Evolutionary conservation across 495 filamentous ascomycete genomes (phyloP).

Genomic region (Pyronema domesticum): DNA sequence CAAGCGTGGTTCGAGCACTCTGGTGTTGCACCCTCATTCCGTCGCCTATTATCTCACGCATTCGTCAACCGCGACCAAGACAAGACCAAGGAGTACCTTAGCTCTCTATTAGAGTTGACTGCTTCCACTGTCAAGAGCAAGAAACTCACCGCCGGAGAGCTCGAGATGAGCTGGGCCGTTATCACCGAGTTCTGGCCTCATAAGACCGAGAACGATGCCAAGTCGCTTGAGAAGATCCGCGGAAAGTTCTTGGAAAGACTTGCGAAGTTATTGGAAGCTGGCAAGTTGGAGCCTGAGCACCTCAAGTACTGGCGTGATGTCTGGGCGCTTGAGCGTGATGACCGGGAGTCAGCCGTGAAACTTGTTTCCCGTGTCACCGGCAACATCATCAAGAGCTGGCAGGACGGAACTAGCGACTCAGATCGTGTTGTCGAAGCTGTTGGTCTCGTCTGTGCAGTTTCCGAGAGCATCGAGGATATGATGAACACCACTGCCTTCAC

Average conservation of each 20-base stretch:
- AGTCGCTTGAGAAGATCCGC: not conserved
- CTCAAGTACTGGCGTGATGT: conserved; percentile 13
- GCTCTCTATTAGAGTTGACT: not conserved
- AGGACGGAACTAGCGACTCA: not conserved
- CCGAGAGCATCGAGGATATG: conserved; percentile 8
- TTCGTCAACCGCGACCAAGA: conserved; percentile 3
- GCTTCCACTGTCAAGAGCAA: not conserved
- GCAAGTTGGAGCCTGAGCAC: not conserved
- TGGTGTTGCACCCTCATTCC: not conserved
- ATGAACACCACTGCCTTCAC: conserved; percentile 15
- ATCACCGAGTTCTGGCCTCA: conserved; percentile 18
- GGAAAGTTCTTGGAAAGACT: not conserved
- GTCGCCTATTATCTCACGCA: not conserved
- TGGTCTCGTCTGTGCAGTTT: conserved; percentile 12
- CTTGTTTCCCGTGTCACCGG: not conserved
- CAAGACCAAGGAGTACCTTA: conserved; percentile 1
- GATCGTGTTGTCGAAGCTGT: conserved; percentile 5
- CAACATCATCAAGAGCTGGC: not conserved
- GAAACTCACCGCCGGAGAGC: not conserved
- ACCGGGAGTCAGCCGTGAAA: not conserved
- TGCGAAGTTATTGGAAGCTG: not conserved
- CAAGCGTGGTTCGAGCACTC: not conserved
- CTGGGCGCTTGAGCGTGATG: conserved; percentile 11
- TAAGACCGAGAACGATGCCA: not conserved
- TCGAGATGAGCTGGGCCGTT: conserved; percentile 1